A percentile compares a stretch with the other conserved stretches of the same genome.
Evolutionary conservation across 306 rosid genomes (phyloP).

Genomic region (Fagus crenata): DNA sequence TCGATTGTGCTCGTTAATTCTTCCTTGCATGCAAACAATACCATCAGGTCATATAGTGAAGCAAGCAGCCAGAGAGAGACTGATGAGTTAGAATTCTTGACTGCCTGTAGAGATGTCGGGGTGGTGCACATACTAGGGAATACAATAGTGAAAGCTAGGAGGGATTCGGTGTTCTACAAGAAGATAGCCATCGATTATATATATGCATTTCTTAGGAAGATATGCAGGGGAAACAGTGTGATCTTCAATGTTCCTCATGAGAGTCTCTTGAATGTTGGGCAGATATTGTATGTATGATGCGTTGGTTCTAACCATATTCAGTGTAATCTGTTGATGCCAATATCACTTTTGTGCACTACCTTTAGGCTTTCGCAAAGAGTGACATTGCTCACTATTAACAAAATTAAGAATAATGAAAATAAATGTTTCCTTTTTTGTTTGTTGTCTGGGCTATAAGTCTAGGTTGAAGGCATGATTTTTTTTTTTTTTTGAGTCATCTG

Average conservation of each 20-base stretch:
- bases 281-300: slow-evolving; percentile 69
- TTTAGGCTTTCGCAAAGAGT: too few relatives aligned
- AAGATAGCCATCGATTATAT: slow-evolving; percentile 78
- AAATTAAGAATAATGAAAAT: too few relatives aligned
- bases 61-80: slow-evolving; percentile 58
- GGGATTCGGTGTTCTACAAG: slow-evolving; percentile 70
- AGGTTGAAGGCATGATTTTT: too few relatives aligned
- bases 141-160: slow-evolving; percentile 70
- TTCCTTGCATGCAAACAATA: slow-evolving; percentile 40
- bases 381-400: too few relatives aligned
- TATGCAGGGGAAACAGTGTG: slow-evolving; percentile 90
- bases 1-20: slow-evolving; percentile 57
- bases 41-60: slow-evolving; percentile 43
- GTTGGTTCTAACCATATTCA: not conserved
- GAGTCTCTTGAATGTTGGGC: slow-evolving; percentile 93
- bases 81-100: slow-evolving; percentile 77
- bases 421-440: too few relatives aligned
- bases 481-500: too few relatives aligned
- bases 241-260: slow-evolving; percentile 98
- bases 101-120: slow-evolving; percentile 76
- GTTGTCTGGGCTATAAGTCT: too few relatives aligned
- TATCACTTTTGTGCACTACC: too few relatives aligned
- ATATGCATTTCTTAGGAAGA: slow-evolving; percentile 86
- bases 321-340: too few relatives aligned
- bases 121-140: slow-evolving; percentile 96